phyloP scores from a whole-genome alignment of 805 yeast genomes.

The Wickerhamomyces canadensis region DNA sequence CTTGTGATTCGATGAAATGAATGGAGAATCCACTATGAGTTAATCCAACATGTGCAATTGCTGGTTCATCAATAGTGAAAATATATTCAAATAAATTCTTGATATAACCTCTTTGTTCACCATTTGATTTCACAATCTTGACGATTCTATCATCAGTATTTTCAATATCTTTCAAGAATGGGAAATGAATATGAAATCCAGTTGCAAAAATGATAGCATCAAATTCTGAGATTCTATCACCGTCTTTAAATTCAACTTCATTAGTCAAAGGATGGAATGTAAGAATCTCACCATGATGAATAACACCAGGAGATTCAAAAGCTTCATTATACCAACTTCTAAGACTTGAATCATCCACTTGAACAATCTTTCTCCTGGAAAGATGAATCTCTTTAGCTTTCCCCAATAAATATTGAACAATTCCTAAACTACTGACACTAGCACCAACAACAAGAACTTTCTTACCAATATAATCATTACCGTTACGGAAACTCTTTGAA shows the following conservation, averaged over 20 bases:
- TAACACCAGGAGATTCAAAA: constrained; percentile 9
- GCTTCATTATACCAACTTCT: constrained; percentile 8
- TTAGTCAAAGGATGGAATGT: constrained; percentile 7
- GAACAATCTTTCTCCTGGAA: constrained; percentile 7
- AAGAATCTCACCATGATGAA: constrained; percentile 6
- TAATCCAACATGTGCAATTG: constrained; percentile 30
- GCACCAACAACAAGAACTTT: constrained; percentile 39
- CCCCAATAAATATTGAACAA: constrained; percentile 31
- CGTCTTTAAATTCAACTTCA: constrained; percentile 9
- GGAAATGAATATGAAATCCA: constrained; percentile 35
- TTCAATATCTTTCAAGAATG: constrained; percentile 23
- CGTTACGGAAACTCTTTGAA: constrained; percentile 33
- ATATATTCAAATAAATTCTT: constrained; percentile 31
- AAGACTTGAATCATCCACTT: background rate
- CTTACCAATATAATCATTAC: constrained; percentile 29
- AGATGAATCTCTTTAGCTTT: constrained; percentile 8
- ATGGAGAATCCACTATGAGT: constrained; percentile 3
- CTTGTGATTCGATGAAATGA: constrained; percentile 3
- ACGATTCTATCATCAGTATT: constrained; percentile 15
- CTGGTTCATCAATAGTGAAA: constrained; percentile 32
- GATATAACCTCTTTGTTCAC: constrained; percentile 15
- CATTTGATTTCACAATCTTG: constrained; percentile 9
- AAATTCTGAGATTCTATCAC: constrained; percentile 25
- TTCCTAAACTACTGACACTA: constrained; percentile 33
- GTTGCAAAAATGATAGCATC: constrained; percentile 35